A percentile compares a stretch with the other conserved stretches of the same genome.
Conservation (phyloP, 768 basidiomycete genomes). For the Leucocoprinus birnbaumii region DNA sequence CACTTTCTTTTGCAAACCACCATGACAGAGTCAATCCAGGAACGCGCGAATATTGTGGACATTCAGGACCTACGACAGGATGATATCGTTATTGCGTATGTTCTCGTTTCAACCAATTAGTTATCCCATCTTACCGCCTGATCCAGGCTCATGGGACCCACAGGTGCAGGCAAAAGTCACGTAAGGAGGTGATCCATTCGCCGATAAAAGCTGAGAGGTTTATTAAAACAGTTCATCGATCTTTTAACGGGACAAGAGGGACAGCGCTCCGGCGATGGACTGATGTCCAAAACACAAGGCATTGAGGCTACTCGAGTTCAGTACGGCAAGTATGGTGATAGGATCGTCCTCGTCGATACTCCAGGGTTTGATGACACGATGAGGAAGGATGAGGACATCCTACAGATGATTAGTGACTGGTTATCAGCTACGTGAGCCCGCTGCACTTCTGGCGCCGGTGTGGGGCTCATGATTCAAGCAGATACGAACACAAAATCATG, state of each 20-base stretch:
- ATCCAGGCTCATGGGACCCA: slow-evolving; percentile 23
- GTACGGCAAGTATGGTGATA: slow-evolving; percentile 12
- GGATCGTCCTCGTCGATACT: slow-evolving; percentile 36
- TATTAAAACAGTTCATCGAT: slow-evolving; percentile 25
- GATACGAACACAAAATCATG: slow-evolving; percentile 8
- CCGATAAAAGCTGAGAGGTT: not conserved
- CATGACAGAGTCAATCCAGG: too few species aligned
- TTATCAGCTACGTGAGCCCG: slow-evolving; percentile 14
- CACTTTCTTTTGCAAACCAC: too few species aligned
- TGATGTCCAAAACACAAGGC: slow-evolving; percentile 35
- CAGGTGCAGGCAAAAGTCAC: slow-evolving; percentile 22
- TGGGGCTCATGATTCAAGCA: not conserved
- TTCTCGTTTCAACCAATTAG: not conserved
- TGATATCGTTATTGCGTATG: slow-evolving; percentile 23
- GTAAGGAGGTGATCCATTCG: slow-evolving; percentile 10
- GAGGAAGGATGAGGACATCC: slow-evolving; percentile 15
- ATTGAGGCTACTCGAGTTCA: slow-evolving; percentile 28
- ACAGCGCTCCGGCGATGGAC: slow-evolving; percentile 13
- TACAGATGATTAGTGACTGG: slow-evolving; percentile 15
- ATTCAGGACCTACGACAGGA: slow-evolving; percentile 11
- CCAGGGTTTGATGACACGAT: slow-evolving; percentile 33
- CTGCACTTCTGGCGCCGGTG: not conserved
- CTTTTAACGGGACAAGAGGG: slow-evolving; percentile 14
- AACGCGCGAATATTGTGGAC: not conserved
- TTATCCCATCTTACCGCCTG: not conserved